These are phyloP conservation scores for Podaxis sp. DNA, from an alignment of 768 basidiomycete genomes.

Conservation along the genomic window DNA sequence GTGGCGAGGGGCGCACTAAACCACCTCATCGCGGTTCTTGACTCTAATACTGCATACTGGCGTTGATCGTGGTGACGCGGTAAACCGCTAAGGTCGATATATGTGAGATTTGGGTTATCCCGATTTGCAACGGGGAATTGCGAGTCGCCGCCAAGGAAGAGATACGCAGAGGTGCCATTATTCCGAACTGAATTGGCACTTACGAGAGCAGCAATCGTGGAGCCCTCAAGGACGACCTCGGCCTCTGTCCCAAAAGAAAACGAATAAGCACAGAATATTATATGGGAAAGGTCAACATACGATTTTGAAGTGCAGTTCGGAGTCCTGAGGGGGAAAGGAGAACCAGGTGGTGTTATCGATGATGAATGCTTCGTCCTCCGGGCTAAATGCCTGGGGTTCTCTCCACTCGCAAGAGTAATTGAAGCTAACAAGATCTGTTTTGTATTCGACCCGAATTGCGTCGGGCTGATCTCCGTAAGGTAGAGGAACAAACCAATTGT, in stretches of 20 bases:
- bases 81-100: background rate
- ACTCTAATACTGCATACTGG: background rate
- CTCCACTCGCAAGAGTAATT: background rate
- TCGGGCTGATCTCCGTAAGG: background rate
- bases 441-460: background rate
- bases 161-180: background rate
- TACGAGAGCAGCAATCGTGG: background rate
- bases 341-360: background rate
- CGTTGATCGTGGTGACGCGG: background rate
- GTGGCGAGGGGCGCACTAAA: background rate
- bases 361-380: background rate
- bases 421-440: background rate
- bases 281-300: no score
- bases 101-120: background rate
- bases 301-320: no score
- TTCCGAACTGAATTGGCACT: background rate
- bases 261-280: background rate
- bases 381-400: background rate
- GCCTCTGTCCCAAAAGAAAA: background rate
- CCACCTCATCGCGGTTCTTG: background rate
- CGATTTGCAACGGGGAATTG: background rate
- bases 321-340: no score
- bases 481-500: background rate
- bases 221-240: background rate
- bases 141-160: no score